Conservation (phyloP, 345 rosid species). For the Syzygium oleosum region DNA sequence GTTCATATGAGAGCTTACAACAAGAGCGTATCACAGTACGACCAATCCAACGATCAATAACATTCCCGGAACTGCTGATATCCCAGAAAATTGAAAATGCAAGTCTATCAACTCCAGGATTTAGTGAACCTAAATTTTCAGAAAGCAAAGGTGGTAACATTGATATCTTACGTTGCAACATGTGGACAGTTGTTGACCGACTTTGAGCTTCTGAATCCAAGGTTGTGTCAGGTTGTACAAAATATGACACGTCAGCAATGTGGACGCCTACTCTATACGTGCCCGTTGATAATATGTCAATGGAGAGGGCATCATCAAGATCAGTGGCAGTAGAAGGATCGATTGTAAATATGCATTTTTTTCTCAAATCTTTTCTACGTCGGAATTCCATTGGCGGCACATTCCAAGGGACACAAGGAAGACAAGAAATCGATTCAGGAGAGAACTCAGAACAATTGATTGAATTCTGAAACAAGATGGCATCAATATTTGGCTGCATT, state of each 20-base stretch:
- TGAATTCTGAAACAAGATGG: slow-evolving; percentile 65
- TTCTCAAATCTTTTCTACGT: slow-evolving; percentile 63
- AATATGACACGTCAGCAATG: slow-evolving; percentile 80
- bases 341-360: slow-evolving; percentile 60
- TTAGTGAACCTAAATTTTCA: slow-evolving; percentile 64
- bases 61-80: slow-evolving; percentile 40
- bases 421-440: slow-evolving; percentile 42
- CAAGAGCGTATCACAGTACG: slow-evolving; percentile 70
- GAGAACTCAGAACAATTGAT: slow-evolving; percentile 57
- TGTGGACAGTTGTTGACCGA: slow-evolving; percentile 78
- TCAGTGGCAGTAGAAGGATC: slow-evolving; percentile 75
- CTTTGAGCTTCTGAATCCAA: slow-evolving; percentile 69
- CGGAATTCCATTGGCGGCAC: slow-evolving; percentile 52
- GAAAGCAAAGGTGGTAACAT: slow-evolving; percentile 81
- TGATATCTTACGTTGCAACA: slow-evolving; percentile 51
- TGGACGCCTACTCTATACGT: slow-evolving; percentile 78
- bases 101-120: slow-evolving; percentile 79
- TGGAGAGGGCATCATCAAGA: slow-evolving; percentile 89
- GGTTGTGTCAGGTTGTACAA: slow-evolving; percentile 71
- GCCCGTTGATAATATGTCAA: slow-evolving; percentile 50
- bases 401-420: slow-evolving; percentile 69
- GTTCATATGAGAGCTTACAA: slow-evolving; percentile 86
- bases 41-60: slow-evolving; percentile 72
- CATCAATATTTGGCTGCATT: slow-evolving; percentile 53
- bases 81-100: slow-evolving; percentile 86